Conservation (phyloP, 1,284 basidiomycete genomes). For the Hymenochaete sp. region DNA sequence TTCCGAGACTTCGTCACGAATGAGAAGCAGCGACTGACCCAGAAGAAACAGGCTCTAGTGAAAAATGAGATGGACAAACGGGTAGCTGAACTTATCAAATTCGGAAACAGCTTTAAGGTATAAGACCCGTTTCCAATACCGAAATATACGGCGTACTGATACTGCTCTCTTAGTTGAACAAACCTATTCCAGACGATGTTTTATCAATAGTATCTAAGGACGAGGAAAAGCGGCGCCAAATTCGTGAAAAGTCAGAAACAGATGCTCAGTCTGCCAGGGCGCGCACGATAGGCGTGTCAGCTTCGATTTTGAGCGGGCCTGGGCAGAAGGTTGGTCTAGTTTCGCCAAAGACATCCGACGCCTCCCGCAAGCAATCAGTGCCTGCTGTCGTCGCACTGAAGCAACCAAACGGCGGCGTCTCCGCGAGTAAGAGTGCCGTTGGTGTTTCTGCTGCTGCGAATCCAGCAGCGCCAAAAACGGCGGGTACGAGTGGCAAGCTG, state of each 20-base stretch:
- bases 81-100: conserved; percentile 86
- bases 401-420: conserved; percentile 7
- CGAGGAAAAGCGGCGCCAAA: conserved; percentile 76
- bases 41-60: conserved; percentile 83
- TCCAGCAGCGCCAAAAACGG: conserved; percentile 7
- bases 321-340: conserved; percentile 25
- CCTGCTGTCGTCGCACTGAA: conserved; percentile 12
- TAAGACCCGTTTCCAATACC: too few relatives aligned
- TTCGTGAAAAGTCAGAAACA: conserved; percentile 65
- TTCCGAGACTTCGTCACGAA: conserved; percentile 87
- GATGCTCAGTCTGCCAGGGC: conserved; percentile 60
- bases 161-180: conserved; percentile 52
- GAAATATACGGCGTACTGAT: too few relatives aligned
- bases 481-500: conserved; percentile 7
- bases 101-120: conserved; percentile 90
- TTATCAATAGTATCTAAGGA: conserved; percentile 89
- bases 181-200: conserved; percentile 89
- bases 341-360: conserved; percentile 14
- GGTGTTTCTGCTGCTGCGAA: not conserved
- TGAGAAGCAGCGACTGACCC: conserved; percentile 80
- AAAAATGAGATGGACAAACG: conserved; percentile 93
- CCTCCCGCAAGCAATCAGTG: conserved; percentile 11
- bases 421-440: conserved; percentile 16
- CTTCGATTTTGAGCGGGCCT: conserved; percentile 26
- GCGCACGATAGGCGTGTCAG: conserved; percentile 50